phyloP scores from a whole-genome alignment of 257 asterid genomes.

The Knoxia roxburghii region DNA sequence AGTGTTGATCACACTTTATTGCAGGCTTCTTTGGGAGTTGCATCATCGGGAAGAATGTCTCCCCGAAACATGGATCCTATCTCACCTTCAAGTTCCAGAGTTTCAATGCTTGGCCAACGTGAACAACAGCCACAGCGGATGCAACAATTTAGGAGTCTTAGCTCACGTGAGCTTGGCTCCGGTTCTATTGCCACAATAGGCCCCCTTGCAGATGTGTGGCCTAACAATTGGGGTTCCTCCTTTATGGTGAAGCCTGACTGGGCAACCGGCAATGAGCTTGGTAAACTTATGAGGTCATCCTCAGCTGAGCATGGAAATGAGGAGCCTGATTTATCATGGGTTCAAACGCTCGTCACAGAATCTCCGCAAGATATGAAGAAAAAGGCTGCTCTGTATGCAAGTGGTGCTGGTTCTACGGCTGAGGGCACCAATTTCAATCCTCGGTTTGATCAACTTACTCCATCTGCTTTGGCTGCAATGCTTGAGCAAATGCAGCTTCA shows the following conservation, averaged over 20 bases:
- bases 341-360: constrained; percentile 77
- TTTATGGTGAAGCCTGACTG: constrained; percentile 51
- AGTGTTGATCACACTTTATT: constrained; percentile 44
- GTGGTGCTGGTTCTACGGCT: constrained; percentile 26
- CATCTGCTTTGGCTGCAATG: constrained; percentile 51
- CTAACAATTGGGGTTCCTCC: constrained; percentile 61
- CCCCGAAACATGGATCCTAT: constrained; percentile 62
- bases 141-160: constrained; percentile 62
- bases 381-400: constrained; percentile 26
- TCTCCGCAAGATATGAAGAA: constrained; percentile 58
- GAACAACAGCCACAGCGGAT: constrained; percentile 37
- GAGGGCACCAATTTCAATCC: constrained; percentile 29
- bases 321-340: constrained; percentile 92
- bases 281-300: constrained; percentile 48
- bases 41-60: constrained; percentile 65
- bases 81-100: constrained; percentile 69
- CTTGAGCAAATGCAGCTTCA: constrained; percentile 74
- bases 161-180: constrained; percentile 68
- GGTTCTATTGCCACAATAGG: constrained; percentile 43
- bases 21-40: constrained; percentile 53
- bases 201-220: constrained; percentile 44
- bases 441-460: constrained; percentile 44
- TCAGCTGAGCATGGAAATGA: constrained; percentile 64
- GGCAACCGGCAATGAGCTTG: constrained; percentile 36
- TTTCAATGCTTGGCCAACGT: constrained; percentile 50